A percentile compares a stretch with the other conserved stretches of the same genome.
These are phyloP conservation scores for Fremontodendron californicum DNA, from an alignment of 345 rosid species.

Conservation along the genomic window DNA sequence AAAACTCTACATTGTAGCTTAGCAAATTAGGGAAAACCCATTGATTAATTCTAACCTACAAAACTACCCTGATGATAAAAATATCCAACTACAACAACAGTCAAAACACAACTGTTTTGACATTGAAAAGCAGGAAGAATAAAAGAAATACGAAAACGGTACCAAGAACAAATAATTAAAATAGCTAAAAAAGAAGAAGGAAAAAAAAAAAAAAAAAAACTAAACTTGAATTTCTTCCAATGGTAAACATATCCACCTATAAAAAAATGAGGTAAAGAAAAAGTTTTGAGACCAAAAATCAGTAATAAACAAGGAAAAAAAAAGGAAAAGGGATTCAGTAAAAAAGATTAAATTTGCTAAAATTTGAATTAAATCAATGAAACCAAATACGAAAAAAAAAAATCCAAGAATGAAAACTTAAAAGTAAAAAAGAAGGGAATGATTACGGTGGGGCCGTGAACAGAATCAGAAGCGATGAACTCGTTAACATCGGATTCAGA, in stretches of 20 bases:
- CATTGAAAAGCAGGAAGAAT: not conserved
- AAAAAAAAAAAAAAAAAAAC: too few species aligned
- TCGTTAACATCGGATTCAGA: conserved; percentile 70
- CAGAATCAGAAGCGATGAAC: conserved; percentile 81
- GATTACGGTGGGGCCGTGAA: conserved; percentile 71
- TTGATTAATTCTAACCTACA: not conserved
- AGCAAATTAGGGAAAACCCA: not conserved
- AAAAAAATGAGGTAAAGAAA: not conserved
- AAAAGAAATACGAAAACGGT: not conserved
- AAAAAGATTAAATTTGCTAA: too few species aligned
- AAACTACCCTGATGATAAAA: not conserved
- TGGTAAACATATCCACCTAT: not conserved
- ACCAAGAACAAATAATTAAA: not conserved
- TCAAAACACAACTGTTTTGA: not conserved
- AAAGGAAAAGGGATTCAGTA: conserved; percentile 1
- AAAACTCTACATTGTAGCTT: not conserved
- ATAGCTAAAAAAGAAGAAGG: not conserved
- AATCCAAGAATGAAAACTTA: not conserved
- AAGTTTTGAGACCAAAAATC: not conserved
- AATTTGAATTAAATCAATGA: not conserved
- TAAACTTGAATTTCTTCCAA: not conserved
- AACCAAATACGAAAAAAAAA: not conserved
- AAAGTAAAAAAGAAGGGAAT: not conserved
- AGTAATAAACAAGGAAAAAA: not conserved
- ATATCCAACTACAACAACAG: not conserved